Conservation (phyloP, 2,329 filamentous ascomycete genomes). For the Elsinoe ampelina region DNA sequence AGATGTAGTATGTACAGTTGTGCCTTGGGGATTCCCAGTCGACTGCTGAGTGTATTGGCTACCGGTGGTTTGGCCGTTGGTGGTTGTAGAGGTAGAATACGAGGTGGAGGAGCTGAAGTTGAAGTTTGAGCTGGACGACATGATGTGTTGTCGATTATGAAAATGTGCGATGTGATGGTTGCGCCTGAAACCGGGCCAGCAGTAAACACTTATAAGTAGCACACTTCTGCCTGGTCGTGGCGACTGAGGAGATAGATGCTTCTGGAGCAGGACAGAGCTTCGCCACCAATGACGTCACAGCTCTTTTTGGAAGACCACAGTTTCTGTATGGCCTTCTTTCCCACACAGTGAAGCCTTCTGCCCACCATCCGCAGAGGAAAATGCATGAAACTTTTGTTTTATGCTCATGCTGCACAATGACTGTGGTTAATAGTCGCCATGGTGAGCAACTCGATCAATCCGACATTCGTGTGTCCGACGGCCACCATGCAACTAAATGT, state of each 20-base stretch:
- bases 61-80: conserved; percentile 20
- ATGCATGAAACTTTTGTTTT: too few relatives aligned
- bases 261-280: neutral
- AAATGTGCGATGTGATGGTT: neutral
- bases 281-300: neutral
- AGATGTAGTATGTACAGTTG: conserved; percentile 21
- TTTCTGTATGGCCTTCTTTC: too few relatives aligned
- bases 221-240: neutral
- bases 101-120: conserved; percentile 20
- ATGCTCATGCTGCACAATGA: too few relatives aligned
- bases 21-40: conserved; percentile 21
- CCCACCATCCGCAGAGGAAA: too few relatives aligned
- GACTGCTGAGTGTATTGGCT: conserved; percentile 19
- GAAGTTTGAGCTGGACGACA: conserved; percentile 12
- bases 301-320: neutral
- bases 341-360: too few relatives aligned
- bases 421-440: too few relatives aligned
- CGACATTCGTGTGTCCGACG: too few relatives aligned
- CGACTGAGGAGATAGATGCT: neutral
- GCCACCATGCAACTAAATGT: too few relatives aligned
- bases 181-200: too few relatives aligned
- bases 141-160: neutral
- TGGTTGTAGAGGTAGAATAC: conserved; percentile 19
- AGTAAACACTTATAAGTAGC: too few relatives aligned
- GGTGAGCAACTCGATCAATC: too few relatives aligned